phyloP scores from a whole-genome alignment of 208 protist genomes.

The Herpetomonas tarakana region DNA sequence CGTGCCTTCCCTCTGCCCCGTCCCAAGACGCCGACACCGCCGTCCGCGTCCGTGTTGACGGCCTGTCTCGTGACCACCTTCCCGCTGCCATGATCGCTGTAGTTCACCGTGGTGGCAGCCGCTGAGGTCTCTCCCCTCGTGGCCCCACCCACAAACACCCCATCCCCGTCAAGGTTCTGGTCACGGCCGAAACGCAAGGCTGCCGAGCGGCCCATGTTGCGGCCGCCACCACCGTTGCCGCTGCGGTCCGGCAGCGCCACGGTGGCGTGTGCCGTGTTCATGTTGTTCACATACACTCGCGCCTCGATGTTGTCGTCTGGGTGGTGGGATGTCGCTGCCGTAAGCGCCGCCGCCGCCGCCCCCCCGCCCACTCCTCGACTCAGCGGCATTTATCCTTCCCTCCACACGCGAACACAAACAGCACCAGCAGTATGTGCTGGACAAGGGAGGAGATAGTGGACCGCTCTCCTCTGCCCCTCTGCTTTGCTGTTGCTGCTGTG shows the following conservation, averaged over 20 bases:
- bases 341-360: no score
- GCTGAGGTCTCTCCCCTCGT: not conserved
- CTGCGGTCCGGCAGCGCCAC: conserved; percentile 40
- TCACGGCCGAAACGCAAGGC: not conserved
- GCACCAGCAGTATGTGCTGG: no score
- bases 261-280: conserved; percentile 66
- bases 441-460: no score
- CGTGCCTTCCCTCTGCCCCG: no score
- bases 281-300: conserved; percentile 86
- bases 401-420: no score
- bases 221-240: conserved; percentile 4
- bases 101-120: not conserved
- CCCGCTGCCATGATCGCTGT: not conserved
- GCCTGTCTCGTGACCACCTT: not conserved
- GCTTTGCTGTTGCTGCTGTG: no score
- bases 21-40: no score
- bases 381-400: no score
- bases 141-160: not conserved
- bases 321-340: conserved; percentile 6
- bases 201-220: not conserved
- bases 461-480: no score
- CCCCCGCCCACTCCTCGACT: no score
- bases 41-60: not conserved
- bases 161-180: not conserved
- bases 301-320: conserved; percentile 12